Percentiles rank a stretch among this genome's conserved stretches.
Conservation (phyloP, 2,329 filamentous ascomycete genomes). For the Sporothrix schenckii region DNA sequence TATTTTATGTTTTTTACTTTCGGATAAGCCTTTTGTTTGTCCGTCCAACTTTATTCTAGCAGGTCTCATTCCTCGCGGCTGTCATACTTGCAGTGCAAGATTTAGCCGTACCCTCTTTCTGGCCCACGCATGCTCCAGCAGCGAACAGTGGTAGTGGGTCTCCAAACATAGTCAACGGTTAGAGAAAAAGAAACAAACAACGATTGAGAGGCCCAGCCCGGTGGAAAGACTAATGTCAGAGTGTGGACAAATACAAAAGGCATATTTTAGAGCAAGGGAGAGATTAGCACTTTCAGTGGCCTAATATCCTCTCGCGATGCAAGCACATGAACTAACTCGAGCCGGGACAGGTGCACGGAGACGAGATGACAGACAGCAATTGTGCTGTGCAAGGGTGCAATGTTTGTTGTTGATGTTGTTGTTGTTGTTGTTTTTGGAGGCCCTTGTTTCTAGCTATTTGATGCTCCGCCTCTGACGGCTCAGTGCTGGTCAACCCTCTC, state of each 20-base stretch:
- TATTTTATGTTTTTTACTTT: too few species aligned
- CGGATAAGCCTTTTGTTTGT: background rate
- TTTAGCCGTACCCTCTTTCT: conserved; percentile 15
- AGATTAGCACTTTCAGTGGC: background rate
- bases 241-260: too few species aligned
- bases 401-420: background rate
- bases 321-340: background rate
- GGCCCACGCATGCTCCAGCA: background rate
- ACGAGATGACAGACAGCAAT: background rate
- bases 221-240: too few species aligned
- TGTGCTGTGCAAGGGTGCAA: background rate
- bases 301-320: too few species aligned
- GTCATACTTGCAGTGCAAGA: background rate
- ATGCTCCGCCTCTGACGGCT: background rate
- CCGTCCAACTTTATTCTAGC: conserved; percentile 8
- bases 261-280: background rate
- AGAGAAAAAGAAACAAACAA: conserved; percentile 11
- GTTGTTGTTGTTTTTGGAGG: background rate
- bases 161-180: background rate
- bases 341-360: background rate
- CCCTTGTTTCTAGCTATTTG: too few species aligned
- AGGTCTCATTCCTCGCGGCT: conserved; percentile 13
- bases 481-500: background rate
- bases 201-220: background rate
- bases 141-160: background rate